phyloP scores from a whole-genome alignment of 805 yeast genomes.

The Candida tibetensis region DNA sequence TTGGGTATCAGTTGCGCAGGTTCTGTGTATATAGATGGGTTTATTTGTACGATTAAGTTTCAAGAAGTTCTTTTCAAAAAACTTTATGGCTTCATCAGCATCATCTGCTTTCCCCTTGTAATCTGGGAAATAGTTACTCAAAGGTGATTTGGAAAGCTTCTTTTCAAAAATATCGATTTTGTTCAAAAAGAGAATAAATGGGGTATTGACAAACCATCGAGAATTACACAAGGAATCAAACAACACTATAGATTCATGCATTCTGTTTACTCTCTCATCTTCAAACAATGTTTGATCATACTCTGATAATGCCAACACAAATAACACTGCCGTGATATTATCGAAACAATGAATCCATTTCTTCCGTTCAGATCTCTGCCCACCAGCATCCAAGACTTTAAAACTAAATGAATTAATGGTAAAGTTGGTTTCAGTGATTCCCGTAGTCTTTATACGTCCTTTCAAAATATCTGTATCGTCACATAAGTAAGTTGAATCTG shows the following conservation, averaged over 20 bases:
- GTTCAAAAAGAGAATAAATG: slow-evolving; percentile 85
- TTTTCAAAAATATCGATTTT: slow-evolving; percentile 78
- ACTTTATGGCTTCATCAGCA: slow-evolving; percentile 63
- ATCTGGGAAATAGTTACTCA: slow-evolving; percentile 73
- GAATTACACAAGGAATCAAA: slow-evolving; percentile 85
- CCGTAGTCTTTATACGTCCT: slow-evolving; percentile 94
- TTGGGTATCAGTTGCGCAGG: slow-evolving; percentile 92
- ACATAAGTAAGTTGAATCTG: slow-evolving; percentile 63
- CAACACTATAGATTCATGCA: slow-evolving; percentile 83
- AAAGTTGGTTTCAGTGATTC: slow-evolving; percentile 85
- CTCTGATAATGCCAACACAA: slow-evolving; percentile 86
- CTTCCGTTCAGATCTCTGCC: slow-evolving; percentile 85
- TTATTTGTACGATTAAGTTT: slow-evolving; percentile 61
- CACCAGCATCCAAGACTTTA: slow-evolving; percentile 92
- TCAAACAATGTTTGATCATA: slow-evolving; percentile 91
- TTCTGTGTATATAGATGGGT: slow-evolving; percentile 86
- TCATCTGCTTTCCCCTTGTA: slow-evolving; percentile 63
- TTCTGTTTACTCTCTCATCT: slow-evolving; percentile 82
- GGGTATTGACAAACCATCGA: slow-evolving; percentile 79
- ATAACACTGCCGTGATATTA: slow-evolving; percentile 81
- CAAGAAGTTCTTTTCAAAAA: slow-evolving; percentile 66
- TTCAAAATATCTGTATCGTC: slow-evolving; percentile 79
- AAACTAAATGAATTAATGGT: slow-evolving; percentile 60
- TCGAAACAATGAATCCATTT: slow-evolving; percentile 96
- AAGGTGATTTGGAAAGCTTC: slow-evolving; percentile 64